These are phyloP conservation scores for Chenopodium album DNA, from an alignment of 148 eudicot genomes.

Conservation along the genomic window DNA sequence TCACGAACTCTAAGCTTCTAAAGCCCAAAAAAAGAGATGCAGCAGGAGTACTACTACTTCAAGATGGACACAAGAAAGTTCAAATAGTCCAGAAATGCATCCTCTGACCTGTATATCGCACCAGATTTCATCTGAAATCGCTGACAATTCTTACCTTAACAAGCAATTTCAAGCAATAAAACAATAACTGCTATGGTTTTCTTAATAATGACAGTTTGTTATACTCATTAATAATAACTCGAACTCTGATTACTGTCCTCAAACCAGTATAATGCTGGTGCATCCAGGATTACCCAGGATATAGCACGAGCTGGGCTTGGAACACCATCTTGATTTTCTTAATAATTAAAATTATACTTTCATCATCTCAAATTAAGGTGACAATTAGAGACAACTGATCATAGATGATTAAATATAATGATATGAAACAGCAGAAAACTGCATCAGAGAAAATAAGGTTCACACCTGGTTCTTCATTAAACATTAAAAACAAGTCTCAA, in stretches of 20 bases:
- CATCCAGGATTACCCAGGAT: too few species aligned
- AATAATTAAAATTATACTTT: too few species aligned
- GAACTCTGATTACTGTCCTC: background rate
- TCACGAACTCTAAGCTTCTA: background rate
- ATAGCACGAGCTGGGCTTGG: background rate
- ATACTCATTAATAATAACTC: background rate
- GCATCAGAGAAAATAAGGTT: background rate
- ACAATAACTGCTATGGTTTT: background rate
- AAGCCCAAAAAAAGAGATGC: background rate
- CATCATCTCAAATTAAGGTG: background rate
- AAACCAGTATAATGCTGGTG: background rate
- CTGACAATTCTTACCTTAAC: background rate
- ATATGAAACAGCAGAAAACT: background rate
- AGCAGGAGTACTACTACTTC: background rate
- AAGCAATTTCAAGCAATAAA: conserved; percentile 14
- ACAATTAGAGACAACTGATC: background rate
- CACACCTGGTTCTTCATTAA: background rate
- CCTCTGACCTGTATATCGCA: background rate
- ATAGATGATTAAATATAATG: background rate
- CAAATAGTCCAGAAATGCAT: background rate
- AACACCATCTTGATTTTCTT: background rate
- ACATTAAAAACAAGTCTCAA: conserved; percentile 3
- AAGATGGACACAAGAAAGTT: background rate
- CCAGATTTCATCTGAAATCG: background rate
- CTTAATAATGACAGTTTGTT: background rate